Evolutionary conservation across 257 asterid species (phyloP).

Genomic region (Linderniella brevidens): DNA sequence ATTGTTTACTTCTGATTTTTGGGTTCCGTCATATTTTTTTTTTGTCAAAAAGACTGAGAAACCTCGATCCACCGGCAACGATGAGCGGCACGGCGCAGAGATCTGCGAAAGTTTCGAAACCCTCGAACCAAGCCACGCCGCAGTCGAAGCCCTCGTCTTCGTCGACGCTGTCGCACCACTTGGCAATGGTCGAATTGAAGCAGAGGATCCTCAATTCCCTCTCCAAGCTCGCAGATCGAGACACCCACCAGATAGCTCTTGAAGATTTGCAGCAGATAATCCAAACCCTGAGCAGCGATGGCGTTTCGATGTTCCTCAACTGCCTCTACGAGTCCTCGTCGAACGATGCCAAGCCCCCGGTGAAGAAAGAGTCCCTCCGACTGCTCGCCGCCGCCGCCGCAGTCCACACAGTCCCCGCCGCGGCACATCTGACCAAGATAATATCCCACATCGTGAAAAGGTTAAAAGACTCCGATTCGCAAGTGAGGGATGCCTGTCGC

Average conservation of each 20-base stretch:
- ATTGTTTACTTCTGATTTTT: no score
- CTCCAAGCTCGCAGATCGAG: conserved; percentile 90
- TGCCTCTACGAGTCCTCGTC: conserved; percentile 78
- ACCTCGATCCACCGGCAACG: no score
- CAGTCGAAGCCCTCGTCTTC: conserved; percentile 19
- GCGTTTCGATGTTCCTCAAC: conserved; percentile 81
- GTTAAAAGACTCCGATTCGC: conserved; percentile 90
- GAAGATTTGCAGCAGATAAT: conserved; percentile 82
- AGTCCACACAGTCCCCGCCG: conserved; percentile 47
- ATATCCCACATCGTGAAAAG: conserved; percentile 59
- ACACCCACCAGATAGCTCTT: conserved; percentile 96
- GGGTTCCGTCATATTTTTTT: no score
- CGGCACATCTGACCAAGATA: conserved; percentile 74
- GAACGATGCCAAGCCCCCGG: conserved; percentile 71
- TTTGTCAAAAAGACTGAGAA: no score
- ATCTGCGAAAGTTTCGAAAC: no score
- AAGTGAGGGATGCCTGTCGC: conserved; percentile 80
- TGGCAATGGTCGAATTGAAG: conserved; percentile 89
- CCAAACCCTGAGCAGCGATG: conserved; percentile 60
- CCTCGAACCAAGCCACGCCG: no score
- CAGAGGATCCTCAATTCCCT: conserved; percentile 76
- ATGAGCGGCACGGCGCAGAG: no score
- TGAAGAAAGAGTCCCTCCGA: conserved; percentile 71
- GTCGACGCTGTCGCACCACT: conserved; percentile 57
- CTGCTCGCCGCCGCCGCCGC: conserved; percentile 57